Percentiles rank a stretch among this genome's conserved stretches.
Evolutionary conservation across 495 filamentous ascomycete species (phyloP).

Genomic region (Entonaema liquescens): DNA sequence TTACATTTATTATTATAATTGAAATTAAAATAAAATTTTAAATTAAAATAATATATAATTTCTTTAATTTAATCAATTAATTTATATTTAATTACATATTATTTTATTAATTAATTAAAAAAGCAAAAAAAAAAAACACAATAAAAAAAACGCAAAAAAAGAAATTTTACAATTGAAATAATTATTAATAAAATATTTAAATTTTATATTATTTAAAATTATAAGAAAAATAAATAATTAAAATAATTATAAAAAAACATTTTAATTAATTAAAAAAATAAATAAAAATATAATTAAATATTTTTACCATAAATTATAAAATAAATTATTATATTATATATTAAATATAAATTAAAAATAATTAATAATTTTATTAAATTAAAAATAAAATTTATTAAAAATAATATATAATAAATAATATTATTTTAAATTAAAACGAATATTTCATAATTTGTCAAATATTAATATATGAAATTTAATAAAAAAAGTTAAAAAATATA

Average conservation of each 20-base stretch:
- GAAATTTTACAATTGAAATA: too few species aligned
- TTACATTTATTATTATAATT: constrained; percentile 2
- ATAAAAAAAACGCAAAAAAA: too few species aligned
- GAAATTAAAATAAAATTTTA: too few species aligned
- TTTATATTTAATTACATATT: neutral
- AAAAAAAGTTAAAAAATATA: neutral
- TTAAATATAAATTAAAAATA: neutral
- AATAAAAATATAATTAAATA: constrained; percentile 5
- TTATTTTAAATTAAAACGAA: neutral
- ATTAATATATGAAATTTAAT: constrained; percentile 1
- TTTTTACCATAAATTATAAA: neutral
- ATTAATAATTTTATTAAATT: neutral
- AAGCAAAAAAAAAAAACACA: too few species aligned
- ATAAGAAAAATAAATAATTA: too few species aligned
- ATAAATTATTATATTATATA: too few species aligned
- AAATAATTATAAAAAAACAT: too few species aligned
- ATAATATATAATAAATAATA: neutral
- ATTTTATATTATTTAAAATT: too few species aligned
- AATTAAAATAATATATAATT: constrained; percentile 3
- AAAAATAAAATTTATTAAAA: neutral
- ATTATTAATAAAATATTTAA: too few species aligned
- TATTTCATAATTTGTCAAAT: neutral
- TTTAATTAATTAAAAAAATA: too few species aligned
- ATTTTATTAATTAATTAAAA: too few species aligned
- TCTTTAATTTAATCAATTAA: neutral